These are phyloP conservation scores for Suillus subalutaceus DNA, from an alignment of 768 basidiomycete species.

Conservation along the genomic window DNA sequence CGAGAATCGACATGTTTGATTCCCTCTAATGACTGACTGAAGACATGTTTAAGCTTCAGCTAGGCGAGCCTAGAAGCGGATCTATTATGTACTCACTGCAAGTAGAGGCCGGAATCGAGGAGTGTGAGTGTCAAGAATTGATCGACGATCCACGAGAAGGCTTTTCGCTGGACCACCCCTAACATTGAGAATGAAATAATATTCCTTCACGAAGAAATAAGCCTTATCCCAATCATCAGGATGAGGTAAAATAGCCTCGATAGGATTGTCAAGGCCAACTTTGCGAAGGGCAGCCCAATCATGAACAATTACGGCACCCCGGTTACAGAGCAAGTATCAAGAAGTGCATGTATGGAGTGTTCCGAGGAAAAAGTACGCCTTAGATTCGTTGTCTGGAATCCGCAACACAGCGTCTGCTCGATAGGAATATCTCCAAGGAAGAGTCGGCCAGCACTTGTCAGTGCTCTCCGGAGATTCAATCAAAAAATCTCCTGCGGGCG, in stretches of 20 bases:
- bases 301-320: neutral
- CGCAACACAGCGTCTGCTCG: neutral
- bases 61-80: neutral
- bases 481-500: neutral
- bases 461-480: neutral
- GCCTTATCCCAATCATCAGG: too few relatives aligned
- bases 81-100: neutral
- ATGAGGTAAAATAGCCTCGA: neutral
- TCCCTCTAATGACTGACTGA: too few relatives aligned
- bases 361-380: neutral
- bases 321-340: neutral
- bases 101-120: neutral
- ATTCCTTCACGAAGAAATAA: neutral
- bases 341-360: neutral
- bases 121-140: neutral
- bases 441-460: neutral
- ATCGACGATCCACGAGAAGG: neutral
- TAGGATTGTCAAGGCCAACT: neutral
- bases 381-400: neutral
- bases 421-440: neutral
- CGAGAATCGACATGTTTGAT: too few relatives aligned
- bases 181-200: neutral
- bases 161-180: neutral
- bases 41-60: neutral
- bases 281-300: neutral